phyloP scores from a whole-genome alignment of 1,284 basidiomycete species.

The Xerocomus nothofagi region DNA sequence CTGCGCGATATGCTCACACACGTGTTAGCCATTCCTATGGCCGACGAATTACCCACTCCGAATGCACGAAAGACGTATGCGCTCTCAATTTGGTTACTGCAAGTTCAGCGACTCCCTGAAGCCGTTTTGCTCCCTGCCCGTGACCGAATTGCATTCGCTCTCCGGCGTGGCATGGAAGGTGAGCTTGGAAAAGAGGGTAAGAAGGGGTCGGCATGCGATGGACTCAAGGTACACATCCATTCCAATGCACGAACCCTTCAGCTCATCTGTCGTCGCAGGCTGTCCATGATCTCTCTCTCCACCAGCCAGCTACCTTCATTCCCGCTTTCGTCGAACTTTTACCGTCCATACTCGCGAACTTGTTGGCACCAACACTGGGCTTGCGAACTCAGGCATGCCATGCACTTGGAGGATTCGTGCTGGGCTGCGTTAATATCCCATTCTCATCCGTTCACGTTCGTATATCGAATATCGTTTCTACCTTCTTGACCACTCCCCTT shows the following conservation, averaged over 20 bases:
- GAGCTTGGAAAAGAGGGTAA: conserved; percentile 84
- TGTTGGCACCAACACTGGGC: conserved; percentile 59
- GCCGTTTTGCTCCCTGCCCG: conserved; percentile 57
- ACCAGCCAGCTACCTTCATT: conserved; percentile 62
- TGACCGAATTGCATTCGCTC: conserved; percentile 63
- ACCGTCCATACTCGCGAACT: conserved; percentile 57
- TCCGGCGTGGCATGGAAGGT: conserved; percentile 75
- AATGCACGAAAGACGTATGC: conserved; percentile 82
- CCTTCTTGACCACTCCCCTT: conserved; percentile 45
- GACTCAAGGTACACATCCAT: conserved; percentile 55
- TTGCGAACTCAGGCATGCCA: conserved; percentile 70
- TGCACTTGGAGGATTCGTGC: conserved; percentile 66
- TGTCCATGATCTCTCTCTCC: conserved; percentile 63
- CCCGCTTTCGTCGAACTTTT: conserved; percentile 61
- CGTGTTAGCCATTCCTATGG: conserved; percentile 68
- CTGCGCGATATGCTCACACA: conserved; percentile 58
- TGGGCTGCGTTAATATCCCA: conserved; percentile 50
- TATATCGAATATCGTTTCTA: conserved; percentile 48
- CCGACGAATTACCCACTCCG: conserved; percentile 65
- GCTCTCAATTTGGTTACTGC: conserved; percentile 69
- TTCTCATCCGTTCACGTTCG: conserved; percentile 48
- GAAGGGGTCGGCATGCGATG: conserved; percentile 74
- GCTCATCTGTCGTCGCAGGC: conserved; percentile 46
- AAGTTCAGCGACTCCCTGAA: conserved; percentile 63
- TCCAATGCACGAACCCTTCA: neutral